Evolutionary conservation across 305 asterid species (phyloP), one percentile per base, ranked within the genome.

Genomic region (Fraxinus platypoda): DNA sequence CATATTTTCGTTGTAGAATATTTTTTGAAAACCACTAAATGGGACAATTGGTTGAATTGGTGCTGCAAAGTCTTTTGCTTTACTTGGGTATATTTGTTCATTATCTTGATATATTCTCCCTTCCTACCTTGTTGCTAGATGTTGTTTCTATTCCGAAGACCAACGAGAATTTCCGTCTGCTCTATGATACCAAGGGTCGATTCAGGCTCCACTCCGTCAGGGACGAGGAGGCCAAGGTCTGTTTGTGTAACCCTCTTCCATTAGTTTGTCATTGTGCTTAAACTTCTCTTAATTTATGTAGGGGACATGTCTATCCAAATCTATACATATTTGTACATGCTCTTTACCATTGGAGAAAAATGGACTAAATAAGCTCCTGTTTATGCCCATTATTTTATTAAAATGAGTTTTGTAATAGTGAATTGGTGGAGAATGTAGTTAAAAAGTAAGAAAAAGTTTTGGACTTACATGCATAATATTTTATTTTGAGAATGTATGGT

Each of bases 191-290:
- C 62, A 78, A 78, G 81, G 81, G 81, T 12, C 76, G 81, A 78
- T 78, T 78, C 81, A 74, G 81, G 13, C 81, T 78, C 13, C 81
- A 78, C 64, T 78, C 81, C n/a, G 25, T 78, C 54, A 68, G 81
- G 30, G 81, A 78, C 13, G 81, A 78, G 75, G 81, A 78, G 73
- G 81, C 81, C 37, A 78, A 64, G 66, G 76, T 66, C 76, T 34
- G 17, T 37, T 54, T 49, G 21, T 49, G 59, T 15, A 49, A 49
- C 59, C 25, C 19, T 64, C 8, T 13, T 30, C 34, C 74, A 23
- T 64, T 54, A 17, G 23, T 25, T 26, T 21, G 9, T 25, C n/a
- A 6, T 2, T n/a, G 3, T n/a, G 66, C 66, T 6, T 54, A n/a
- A 31, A 19, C 41, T n/a, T 54, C n/a, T 77, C 57, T 30, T 46